A percentile compares a stretch with the other conserved stretches of the same genome.
Evolutionary conservation across 441 rosid genomes (phyloP).

Genomic region (Hura crepitans): DNA sequence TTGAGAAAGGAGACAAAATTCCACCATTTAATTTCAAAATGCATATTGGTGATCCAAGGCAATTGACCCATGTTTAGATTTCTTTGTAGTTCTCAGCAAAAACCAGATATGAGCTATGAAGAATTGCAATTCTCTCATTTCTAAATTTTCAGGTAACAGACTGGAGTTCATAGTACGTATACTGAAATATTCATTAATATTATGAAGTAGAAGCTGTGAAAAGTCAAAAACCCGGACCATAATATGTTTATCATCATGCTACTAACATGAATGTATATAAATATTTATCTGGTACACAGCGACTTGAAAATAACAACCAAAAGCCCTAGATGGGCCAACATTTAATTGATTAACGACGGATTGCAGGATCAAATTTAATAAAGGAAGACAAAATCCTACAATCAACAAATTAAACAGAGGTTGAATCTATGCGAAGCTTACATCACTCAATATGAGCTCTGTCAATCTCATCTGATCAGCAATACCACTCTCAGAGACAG

Average conservation of each 20-base stretch:
- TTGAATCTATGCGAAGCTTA: constrained; percentile 35
- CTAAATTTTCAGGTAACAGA: not conserved
- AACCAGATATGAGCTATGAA: not conserved
- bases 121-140: not conserved
- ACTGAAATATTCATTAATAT: not conserved
- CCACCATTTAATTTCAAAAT: not conserved
- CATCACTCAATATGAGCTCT: constrained; percentile 84
- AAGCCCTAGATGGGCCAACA: not conserved
- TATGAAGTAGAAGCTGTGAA: not conserved
- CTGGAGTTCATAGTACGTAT: constrained; percentile 5
- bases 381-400: constrained; percentile 11
- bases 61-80: not conserved
- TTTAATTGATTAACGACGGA: constrained; percentile 2
- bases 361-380: not conserved
- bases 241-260: not conserved
- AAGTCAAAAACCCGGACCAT: not conserved
- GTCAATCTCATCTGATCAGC: constrained; percentile 83
- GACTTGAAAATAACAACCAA: constrained; percentile 6
- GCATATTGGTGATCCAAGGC: not conserved
- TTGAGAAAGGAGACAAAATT: not conserved
- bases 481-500: constrained; percentile 84
- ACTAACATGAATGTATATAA: not conserved
- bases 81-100: not conserved
- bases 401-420: not conserved
- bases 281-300: not conserved